phyloP scores from a whole-genome alignment of 2,329 filamentous ascomycete genomes.

The Hypomyces perniciosus region DNA sequence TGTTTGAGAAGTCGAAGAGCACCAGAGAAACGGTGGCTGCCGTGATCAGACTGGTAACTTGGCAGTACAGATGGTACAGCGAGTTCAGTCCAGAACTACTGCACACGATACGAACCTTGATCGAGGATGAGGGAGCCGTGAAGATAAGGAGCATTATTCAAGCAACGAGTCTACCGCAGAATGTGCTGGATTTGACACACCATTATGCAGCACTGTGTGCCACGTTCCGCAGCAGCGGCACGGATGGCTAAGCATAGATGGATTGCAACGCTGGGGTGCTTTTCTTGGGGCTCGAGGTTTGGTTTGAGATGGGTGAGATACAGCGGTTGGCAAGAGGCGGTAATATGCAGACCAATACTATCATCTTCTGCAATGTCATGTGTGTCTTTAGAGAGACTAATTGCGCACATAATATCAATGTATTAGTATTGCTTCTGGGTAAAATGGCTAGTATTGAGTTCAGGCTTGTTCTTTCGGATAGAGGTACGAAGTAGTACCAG shows the following conservation, averaged over 20 bases:
- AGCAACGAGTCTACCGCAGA: slow-evolving; percentile 87
- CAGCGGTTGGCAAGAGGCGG: background rate
- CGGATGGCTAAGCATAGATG: slow-evolving; percentile 54
- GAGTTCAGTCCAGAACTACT: slow-evolving; percentile 94
- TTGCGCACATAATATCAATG: background rate
- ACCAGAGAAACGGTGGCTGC: slow-evolving; percentile 75
- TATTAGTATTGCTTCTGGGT: no score
- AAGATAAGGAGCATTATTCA: slow-evolving; percentile 97
- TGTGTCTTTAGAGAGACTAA: background rate
- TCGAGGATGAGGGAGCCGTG: slow-evolving; percentile 95
- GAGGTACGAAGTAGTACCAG: background rate
- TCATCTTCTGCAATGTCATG: background rate
- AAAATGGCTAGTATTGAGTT: background rate
- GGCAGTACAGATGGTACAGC: slow-evolving; percentile 99
- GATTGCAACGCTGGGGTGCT: no score
- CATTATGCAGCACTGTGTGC: slow-evolving; percentile 94
- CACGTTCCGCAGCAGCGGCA: slow-evolving; percentile 90
- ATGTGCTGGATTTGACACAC: slow-evolving; percentile 89
- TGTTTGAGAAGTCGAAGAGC: slow-evolving; percentile 72
- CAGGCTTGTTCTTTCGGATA: background rate
- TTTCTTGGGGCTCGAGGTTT: background rate
- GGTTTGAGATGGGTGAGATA: background rate
- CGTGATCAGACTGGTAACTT: slow-evolving; percentile 88
- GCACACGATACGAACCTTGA: slow-evolving; percentile 81
- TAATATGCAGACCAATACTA: background rate